Conservation (phyloP, 179 eudicot genomes). For the Corrigiola litoralis region DNA sequence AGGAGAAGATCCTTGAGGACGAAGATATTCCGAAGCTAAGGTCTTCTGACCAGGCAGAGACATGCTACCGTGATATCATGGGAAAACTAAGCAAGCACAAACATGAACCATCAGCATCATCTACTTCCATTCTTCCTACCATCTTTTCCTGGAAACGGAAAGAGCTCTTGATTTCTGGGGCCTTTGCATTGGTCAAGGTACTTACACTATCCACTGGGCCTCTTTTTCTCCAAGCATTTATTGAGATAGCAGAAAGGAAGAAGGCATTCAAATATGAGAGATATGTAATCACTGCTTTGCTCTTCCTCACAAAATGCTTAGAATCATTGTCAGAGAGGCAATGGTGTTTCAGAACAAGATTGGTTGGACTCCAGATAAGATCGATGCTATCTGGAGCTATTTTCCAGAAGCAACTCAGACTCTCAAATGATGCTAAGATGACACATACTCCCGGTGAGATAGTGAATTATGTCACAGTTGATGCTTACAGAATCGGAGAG, state of each 20-base stretch:
- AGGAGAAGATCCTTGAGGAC: slow-evolving; percentile 39
- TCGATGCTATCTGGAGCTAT: slow-evolving; percentile 69
- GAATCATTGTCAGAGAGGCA: slow-evolving; percentile 72
- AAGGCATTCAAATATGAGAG: slow-evolving; percentile 45
- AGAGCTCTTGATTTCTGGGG: slow-evolving; percentile 6
- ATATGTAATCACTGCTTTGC: slow-evolving; percentile 17
- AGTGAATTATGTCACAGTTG: slow-evolving; percentile 70
- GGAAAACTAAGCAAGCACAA: background rate
- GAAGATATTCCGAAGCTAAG: slow-evolving; percentile 64
- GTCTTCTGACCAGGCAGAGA: slow-evolving; percentile 51
- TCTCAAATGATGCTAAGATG: slow-evolving; percentile 52
- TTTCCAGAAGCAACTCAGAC: slow-evolving; percentile 57
- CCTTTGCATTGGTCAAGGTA: slow-evolving; percentile 7
- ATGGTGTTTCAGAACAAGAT: slow-evolving; percentile 56
- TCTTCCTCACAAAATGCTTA: slow-evolving; percentile 30
- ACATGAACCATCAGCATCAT: slow-evolving; percentile 17
- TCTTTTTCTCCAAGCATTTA: slow-evolving; percentile 50
- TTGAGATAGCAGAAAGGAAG: slow-evolving; percentile 25
- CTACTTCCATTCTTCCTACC: slow-evolving; percentile 29
- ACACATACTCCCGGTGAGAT: slow-evolving; percentile 72
- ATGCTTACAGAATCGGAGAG: slow-evolving; percentile 89
- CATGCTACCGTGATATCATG: slow-evolving; percentile 11
- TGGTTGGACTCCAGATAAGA: slow-evolving; percentile 66
- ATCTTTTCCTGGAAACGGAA: slow-evolving; percentile 16
- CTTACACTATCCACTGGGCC: slow-evolving; percentile 13